Evolutionary conservation across 2,329 filamentous ascomycete genomes (phyloP).

Genomic region (Ilyonectria robusta): DNA sequence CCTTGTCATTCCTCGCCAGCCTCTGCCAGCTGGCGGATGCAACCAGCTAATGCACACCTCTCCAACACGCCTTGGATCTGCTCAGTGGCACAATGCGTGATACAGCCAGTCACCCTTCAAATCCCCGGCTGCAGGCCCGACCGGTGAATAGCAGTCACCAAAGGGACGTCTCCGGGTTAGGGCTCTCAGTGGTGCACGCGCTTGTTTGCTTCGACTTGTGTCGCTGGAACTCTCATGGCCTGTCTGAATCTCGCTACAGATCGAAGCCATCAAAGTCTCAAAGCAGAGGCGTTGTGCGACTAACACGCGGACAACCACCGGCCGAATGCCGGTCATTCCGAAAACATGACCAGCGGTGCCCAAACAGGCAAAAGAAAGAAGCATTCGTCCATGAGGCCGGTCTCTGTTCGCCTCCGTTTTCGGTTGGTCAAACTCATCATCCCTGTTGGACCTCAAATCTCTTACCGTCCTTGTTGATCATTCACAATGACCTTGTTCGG

Average conservation of each 20-base stretch:
- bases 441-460: neutral
- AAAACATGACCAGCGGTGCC: neutral
- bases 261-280: neutral
- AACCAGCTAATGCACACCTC: constrained; percentile 13
- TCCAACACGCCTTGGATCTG: neutral
- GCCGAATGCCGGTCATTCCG: neutral
- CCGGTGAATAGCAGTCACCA: constrained; percentile 14
- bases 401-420: neutral
- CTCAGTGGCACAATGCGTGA: constrained; percentile 21
- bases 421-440: neutral
- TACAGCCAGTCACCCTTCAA: constrained; percentile 23
- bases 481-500: constrained; percentile 4
- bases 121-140: constrained; percentile 7
- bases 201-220: constrained; percentile 21
- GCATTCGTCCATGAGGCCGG: neutral
- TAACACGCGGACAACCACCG: constrained; percentile 1
- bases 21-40: constrained; percentile 8
- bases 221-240: constrained; percentile 7
- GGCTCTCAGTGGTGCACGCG: neutral
- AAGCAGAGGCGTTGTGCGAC: constrained; percentile 10
- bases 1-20: neutral
- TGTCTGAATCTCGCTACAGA: neutral
- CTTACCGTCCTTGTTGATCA: neutral
- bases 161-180: neutral
- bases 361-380: neutral